Percentiles rank a stretch among this genome's conserved stretches.
Conservation (phyloP, 495 filamentous ascomycete species). For the Pseudevernia furfuracea region DNA sequence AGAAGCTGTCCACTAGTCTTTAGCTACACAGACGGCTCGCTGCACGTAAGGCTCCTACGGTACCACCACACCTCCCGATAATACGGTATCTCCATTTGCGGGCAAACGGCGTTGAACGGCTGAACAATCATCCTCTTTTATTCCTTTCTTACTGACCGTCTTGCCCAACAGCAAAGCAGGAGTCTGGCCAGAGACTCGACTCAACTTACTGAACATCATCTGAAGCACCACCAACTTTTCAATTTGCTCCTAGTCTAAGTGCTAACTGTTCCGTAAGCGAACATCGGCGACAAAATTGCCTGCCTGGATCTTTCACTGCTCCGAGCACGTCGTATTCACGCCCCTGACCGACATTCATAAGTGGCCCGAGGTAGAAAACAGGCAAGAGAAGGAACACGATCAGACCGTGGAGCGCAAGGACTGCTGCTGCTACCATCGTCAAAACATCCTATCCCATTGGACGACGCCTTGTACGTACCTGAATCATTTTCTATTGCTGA, state of each 20-base stretch:
- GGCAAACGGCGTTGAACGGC: not conserved
- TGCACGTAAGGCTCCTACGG: not conserved
- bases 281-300: not conserved
- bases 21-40: not conserved
- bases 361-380: not conserved
- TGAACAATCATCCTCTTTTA: not conserved
- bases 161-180: not conserved
- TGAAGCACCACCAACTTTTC: not conserved
- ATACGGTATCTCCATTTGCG: conserved; percentile 1
- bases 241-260: not conserved
- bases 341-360: not conserved
- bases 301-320: not conserved
- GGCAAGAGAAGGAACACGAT: not conserved
- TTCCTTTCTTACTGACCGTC: not conserved
- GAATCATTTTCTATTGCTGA: not conserved
- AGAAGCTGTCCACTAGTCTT: not conserved
- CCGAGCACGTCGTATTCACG: not conserved
- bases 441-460: not conserved
- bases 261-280: not conserved
- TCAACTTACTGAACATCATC: not conserved
- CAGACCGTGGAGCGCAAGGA: not conserved
- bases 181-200: not conserved
- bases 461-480: conserved; percentile 4
- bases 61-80: not conserved
- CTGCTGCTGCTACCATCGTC: not conserved